These are phyloP conservation scores for Penstemon eatonii DNA, from an alignment of 257 asterid species.

Conservation along the genomic window DNA sequence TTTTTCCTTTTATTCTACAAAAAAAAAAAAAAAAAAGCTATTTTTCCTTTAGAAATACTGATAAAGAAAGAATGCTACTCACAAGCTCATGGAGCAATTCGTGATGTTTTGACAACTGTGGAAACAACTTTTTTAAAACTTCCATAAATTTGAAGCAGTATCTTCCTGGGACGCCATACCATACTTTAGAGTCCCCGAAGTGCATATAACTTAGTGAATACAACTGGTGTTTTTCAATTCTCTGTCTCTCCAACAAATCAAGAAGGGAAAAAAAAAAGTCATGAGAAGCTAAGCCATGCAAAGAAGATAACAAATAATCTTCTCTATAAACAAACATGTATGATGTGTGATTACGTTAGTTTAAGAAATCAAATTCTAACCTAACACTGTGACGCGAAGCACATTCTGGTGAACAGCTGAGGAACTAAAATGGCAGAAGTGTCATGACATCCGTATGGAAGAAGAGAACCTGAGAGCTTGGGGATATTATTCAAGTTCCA, in stretches of 20 bases:
- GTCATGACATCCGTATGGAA: constrained; percentile 49
- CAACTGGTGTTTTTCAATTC: constrained; percentile 71
- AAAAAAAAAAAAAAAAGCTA: not conserved
- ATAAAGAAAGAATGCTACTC: constrained; percentile 35
- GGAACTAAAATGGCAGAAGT: constrained; percentile 50
- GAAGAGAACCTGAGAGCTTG: constrained; percentile 70
- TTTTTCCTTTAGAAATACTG: not conserved
- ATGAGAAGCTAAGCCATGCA: constrained; percentile 29
- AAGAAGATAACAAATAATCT: constrained; percentile 3
- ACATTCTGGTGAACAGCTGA: constrained; percentile 66
- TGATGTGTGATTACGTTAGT: not conserved
- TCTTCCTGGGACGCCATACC: constrained; percentile 76
- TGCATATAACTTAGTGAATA: constrained; percentile 74
- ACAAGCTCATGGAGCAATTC: constrained; percentile 61
- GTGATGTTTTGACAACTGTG: constrained; percentile 51
- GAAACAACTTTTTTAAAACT: constrained; percentile 56
- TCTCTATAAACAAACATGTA: not conserved
- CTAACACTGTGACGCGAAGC: constrained; percentile 83
- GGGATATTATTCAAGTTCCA: constrained; percentile 84
- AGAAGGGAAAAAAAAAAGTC: constrained; percentile 28
- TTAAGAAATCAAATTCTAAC: constrained; percentile 39
- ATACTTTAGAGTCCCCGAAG: constrained; percentile 64
- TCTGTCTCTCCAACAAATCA: constrained; percentile 52
- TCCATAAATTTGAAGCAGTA: constrained; percentile 59
- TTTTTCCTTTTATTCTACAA: not conserved